Conservation (phyloP, 768 basidiomycete genomes). For the Phallus indusiatus region DNA sequence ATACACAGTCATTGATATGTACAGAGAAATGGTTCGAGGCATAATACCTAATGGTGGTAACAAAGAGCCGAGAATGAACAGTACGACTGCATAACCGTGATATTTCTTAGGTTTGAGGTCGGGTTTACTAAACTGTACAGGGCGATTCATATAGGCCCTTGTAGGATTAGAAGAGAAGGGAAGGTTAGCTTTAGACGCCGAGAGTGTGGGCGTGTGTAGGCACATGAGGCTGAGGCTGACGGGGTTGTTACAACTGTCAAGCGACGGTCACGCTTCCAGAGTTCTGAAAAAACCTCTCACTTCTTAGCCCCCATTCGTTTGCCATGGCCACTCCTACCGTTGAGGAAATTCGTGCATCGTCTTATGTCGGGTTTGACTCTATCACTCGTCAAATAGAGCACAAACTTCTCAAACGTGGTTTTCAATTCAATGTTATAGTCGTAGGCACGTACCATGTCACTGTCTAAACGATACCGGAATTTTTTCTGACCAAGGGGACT, state of each 20-base stretch:
- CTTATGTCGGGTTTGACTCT: constrained; percentile 96
- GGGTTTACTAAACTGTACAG: constrained; percentile 33
- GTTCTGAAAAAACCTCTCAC: not conserved
- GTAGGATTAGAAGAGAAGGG: not conserved
- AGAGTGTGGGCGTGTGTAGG: not conserved
- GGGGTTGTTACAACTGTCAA: not conserved
- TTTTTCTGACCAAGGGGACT: not conserved
- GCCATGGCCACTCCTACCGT: constrained; percentile 37
- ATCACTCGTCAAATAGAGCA: constrained; percentile 98
- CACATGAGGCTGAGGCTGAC: not conserved
- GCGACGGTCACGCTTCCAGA: not conserved
- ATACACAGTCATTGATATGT: constrained; percentile 9
- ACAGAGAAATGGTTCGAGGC: not conserved
- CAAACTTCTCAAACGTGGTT: constrained; percentile 97
- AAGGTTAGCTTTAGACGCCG: not conserved
- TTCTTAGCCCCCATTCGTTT: not conserved
- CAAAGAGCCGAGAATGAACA: constrained; percentile 84
- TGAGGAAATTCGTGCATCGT: constrained; percentile 81
- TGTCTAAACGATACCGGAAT: not conserved
- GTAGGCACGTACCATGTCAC: constrained; percentile 55
- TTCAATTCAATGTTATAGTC: constrained; percentile 98
- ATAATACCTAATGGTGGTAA: constrained; percentile 78
- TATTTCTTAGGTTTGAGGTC: constrained; percentile 59
- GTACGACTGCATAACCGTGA: constrained; percentile 72
- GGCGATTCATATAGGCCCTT: constrained; percentile 6